Percentiles rank a stretch among this genome's conserved stretches.
Evolutionary conservation across 768 basidiomycete genomes (phyloP).

Genomic region (Boletus rubroflammeus): DNA sequence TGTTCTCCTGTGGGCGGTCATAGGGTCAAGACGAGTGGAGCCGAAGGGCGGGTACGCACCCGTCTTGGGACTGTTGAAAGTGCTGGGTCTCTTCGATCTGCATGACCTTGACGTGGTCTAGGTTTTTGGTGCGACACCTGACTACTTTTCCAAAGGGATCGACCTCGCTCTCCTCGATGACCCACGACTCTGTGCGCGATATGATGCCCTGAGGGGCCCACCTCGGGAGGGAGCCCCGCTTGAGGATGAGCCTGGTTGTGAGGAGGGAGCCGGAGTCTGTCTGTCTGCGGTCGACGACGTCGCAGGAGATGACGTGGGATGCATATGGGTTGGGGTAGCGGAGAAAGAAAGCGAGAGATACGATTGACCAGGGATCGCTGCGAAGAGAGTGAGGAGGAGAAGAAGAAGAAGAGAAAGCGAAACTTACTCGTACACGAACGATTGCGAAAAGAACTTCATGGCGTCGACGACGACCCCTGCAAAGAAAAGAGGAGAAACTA

Average conservation of each 20-base stretch:
- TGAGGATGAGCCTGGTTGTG: constrained; percentile 89
- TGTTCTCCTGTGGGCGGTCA: constrained; percentile 53
- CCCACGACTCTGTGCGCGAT: constrained; percentile 86
- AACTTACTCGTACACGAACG: constrained; percentile 55
- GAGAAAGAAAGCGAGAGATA: constrained; percentile 89
- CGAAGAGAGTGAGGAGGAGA: neutral
- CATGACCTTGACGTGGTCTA: constrained; percentile 94
- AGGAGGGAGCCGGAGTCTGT: constrained; percentile 70
- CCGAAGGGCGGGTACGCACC: constrained; percentile 46
- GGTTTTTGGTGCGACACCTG: constrained; percentile 77
- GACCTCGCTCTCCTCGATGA: constrained; percentile 92
- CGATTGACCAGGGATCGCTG: constrained; percentile 92
- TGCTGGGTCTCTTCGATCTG: constrained; percentile 81
- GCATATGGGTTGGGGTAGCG: constrained; percentile 97
- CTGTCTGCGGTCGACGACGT: constrained; percentile 83
- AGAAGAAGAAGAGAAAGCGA: fast-evolving
- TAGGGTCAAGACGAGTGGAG: neutral
- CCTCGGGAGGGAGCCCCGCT: constrained; percentile 84
- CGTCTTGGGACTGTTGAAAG: constrained; percentile 64
- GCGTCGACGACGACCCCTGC: constrained; percentile 40
- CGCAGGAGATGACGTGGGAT: constrained; percentile 90
- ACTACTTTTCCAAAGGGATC: constrained; percentile 78
- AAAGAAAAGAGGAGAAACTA: neutral
- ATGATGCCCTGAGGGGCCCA: constrained; percentile 88
- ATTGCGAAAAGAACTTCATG: constrained; percentile 55